Percentiles rank a stretch among this genome's conserved stretches.
Conservation (phyloP, 805 yeast species). For the Saccharomycopsis sp. region DNA sequence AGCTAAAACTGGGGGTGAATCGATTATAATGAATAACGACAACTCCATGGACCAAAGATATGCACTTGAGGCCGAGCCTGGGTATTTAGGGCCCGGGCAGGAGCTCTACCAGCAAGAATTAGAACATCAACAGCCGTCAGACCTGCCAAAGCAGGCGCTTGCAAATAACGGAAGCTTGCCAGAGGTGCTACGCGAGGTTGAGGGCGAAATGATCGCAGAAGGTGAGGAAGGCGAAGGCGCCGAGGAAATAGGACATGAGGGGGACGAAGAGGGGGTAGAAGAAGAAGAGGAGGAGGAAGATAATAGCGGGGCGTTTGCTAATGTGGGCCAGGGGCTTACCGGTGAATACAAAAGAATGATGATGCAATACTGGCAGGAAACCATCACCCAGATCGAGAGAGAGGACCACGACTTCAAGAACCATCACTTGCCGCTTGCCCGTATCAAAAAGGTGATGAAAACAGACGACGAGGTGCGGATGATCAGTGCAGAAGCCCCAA, state of each 20-base stretch:
- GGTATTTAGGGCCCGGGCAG: neutral
- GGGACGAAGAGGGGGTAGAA: conserved; percentile 29
- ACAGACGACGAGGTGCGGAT: conserved; percentile 95
- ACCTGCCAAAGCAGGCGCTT: conserved; percentile 4
- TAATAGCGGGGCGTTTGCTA: conserved; percentile 48
- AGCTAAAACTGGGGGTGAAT: conserved; percentile 4
- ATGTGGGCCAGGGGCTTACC: conserved; percentile 86
- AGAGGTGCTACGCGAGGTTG: neutral
- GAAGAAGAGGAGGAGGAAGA: conserved; percentile 44
- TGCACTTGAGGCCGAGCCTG: neutral
- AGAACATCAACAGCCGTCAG: conserved; percentile 14
- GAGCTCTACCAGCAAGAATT: conserved; percentile 12
- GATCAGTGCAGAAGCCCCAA: conserved; percentile 98
- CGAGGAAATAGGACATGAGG: conserved; percentile 32
- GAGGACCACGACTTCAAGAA: conserved; percentile 84
- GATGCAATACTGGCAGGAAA: conserved; percentile 97
- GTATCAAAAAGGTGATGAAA: conserved; percentile 96
- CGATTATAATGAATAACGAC: conserved; percentile 4
- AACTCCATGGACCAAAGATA: conserved; percentile 6
- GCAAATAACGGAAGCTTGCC: neutral
- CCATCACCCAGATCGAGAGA: conserved; percentile 84
- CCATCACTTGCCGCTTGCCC: conserved; percentile 90
- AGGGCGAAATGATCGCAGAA: neutral
- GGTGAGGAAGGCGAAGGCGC: conserved; percentile 21
- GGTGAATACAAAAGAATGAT: conserved; percentile 80